phyloP scores from a whole-genome alignment of 1,139 yeast species.

The Pichia kudriavzevii region DNA sequence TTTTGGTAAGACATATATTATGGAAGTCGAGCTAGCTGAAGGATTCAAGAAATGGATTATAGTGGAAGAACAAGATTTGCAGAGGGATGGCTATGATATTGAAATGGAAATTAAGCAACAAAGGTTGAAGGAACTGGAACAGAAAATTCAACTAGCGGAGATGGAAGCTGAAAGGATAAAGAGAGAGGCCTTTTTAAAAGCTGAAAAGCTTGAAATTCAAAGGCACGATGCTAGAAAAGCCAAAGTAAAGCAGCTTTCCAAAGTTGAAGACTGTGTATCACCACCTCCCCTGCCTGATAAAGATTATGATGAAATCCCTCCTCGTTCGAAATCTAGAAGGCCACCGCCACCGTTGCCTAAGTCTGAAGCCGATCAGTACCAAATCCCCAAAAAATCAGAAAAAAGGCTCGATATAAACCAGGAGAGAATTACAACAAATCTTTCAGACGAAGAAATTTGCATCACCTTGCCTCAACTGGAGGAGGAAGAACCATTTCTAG shows the following conservation, averaged over 20 bases:
- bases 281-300: slow-evolving; percentile 20
- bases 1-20: slow-evolving; percentile 73
- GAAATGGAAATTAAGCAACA: slow-evolving; percentile 29
- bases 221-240: slow-evolving; percentile 10
- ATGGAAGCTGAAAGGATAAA: slow-evolving; percentile 19
- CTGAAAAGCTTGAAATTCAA: slow-evolving; percentile 8
- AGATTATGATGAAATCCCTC: slow-evolving; percentile 14
- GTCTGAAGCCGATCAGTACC: too few species aligned
- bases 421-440: too few species aligned
- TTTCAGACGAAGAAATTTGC: too few species aligned
- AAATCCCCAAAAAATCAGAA: background rate
- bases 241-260: slow-evolving; percentile 15
- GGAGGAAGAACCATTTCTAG: too few species aligned
- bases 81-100: slow-evolving; percentile 33
- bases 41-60: slow-evolving; percentile 83
- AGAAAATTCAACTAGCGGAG: slow-evolving; percentile 24
- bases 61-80: slow-evolving; percentile 59
- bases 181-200: slow-evolving; percentile 11
- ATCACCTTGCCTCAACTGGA: too few species aligned
- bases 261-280: slow-evolving; percentile 13
- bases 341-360: slow-evolving; percentile 11
- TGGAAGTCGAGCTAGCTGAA: slow-evolving; percentile 41
- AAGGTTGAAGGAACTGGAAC: slow-evolving; percentile 25
- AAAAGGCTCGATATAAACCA: too few species aligned
- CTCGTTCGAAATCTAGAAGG: slow-evolving; percentile 11